These are phyloP conservation scores for Diplodia seriata DNA, from an alignment of 2,329 filamentous ascomycete species.

Conservation along the genomic window DNA sequence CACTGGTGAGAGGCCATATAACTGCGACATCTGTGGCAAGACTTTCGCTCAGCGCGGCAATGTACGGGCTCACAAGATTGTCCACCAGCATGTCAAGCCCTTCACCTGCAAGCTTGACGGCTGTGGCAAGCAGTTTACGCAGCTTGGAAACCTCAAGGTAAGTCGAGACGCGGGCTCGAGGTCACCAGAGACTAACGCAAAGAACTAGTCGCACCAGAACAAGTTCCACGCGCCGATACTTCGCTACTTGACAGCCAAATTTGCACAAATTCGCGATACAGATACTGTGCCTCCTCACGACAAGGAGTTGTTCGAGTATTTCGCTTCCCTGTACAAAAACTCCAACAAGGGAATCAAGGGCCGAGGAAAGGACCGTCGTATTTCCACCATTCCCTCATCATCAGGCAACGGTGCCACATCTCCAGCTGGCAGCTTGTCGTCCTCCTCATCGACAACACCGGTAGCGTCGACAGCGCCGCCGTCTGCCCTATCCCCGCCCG, in stretches of 20 bases:
- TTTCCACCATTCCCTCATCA: conserved; percentile 50
- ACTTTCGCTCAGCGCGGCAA: conserved; percentile 86
- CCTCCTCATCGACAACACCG: conserved; percentile 16
- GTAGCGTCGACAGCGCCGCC: conserved; percentile 15
- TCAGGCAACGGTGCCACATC: conserved; percentile 2
- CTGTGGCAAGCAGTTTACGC: conserved; percentile 87
- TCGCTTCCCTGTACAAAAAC: conserved; percentile 90
- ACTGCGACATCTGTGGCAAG: conserved; percentile 80
- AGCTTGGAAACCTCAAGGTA: conserved; percentile 91
- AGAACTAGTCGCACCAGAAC: conserved; percentile 80
- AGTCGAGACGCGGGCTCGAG: not conserved
- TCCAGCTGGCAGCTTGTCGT: conserved; percentile 1
- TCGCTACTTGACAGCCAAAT: conserved; percentile 71
- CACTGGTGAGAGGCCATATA: conserved; percentile 84
- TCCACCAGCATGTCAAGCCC: conserved; percentile 77
- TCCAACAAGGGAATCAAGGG: conserved; percentile 99
- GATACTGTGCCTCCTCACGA: conserved; percentile 72
- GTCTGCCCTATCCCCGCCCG: conserved; percentile 19
- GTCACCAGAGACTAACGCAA: conserved; percentile 32
- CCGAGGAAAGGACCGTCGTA: conserved; percentile 81
- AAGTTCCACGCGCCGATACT: conserved; percentile 86
- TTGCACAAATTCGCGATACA: conserved; percentile 68
- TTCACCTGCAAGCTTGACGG: conserved; percentile 82
- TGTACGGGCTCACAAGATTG: conserved; percentile 81
- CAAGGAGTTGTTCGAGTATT: conserved; percentile 82